These are phyloP conservation scores for Caryopteris hybrid DNA, from an alignment of 305 asterid genomes.

Conservation along the genomic window DNA sequence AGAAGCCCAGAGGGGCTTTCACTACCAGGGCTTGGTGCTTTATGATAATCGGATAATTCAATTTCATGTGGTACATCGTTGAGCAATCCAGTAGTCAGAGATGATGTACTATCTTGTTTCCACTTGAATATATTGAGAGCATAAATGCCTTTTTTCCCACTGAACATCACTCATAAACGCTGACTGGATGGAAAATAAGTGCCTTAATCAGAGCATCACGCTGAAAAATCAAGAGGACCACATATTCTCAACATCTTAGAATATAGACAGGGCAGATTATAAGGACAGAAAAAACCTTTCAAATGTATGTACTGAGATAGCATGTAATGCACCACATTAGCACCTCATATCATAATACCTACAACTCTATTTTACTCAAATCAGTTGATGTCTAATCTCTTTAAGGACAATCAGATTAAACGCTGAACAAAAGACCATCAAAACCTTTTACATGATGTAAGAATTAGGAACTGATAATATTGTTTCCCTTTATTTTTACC, in stretches of 20 bases:
- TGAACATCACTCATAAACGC: constrained; percentile 73
- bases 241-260: not conserved
- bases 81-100: constrained; percentile 62
- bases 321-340: constrained; percentile 7
- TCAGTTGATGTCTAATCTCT: not conserved
- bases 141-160: constrained; percentile 60
- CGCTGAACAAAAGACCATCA: not conserved
- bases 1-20: constrained; percentile 98
- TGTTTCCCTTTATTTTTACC: not conserved
- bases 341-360: not conserved
- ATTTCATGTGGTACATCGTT: constrained; percentile 62
- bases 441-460: not conserved
- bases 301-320: not conserved
- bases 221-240: constrained; percentile 31
- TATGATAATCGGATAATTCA: constrained; percentile 75
- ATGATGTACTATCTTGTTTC: constrained; percentile 52
- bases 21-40: constrained; percentile 76
- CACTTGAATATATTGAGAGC: constrained; percentile 65
- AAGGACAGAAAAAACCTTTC: not conserved
- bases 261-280: not conserved
- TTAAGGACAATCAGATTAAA: not conserved
- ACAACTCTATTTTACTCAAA: not conserved
- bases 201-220: constrained; percentile 36
- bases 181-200: constrained; percentile 37
- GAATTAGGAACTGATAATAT: not conserved